These are phyloP conservation scores for Pleurostoma richardsiae DNA, from an alignment of 2,329 filamentous ascomycete genomes.

Conservation along the genomic window DNA sequence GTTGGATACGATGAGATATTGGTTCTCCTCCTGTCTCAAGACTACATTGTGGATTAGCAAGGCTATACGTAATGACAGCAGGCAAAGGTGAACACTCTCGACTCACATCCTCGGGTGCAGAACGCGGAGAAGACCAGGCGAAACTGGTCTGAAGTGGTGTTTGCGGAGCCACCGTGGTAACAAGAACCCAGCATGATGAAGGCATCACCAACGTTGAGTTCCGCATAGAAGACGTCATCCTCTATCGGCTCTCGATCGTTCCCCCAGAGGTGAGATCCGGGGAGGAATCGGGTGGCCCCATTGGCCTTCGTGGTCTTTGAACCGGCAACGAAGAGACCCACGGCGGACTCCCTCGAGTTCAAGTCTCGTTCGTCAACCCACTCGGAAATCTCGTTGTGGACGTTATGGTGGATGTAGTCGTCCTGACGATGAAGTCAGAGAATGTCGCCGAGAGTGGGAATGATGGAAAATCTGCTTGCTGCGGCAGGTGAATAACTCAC, in stretches of 20 bases:
- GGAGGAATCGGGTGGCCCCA: constrained; percentile 27
- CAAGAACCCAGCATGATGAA: constrained; percentile 30
- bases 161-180: constrained; percentile 28
- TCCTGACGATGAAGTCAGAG: too few relatives aligned
- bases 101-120: constrained; percentile 23
- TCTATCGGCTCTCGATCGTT: constrained; percentile 14
- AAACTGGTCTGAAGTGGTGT: constrained; percentile 18
- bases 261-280: constrained; percentile 31
- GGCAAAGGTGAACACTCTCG: too few relatives aligned
- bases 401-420: too few relatives aligned
- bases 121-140: constrained; percentile 32
- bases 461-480: too few relatives aligned
- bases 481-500: too few relatives aligned
- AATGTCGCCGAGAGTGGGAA: too few relatives aligned
- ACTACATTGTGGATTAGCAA: too few relatives aligned
- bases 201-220: constrained; percentile 27
- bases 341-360: too few relatives aligned
- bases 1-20: constrained; percentile 24
- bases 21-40: constrained; percentile 19
- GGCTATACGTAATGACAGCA: neutral
- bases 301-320: constrained; percentile 27
- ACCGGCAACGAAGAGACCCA: constrained; percentile 27
- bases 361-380: too few relatives aligned
- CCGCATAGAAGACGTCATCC: constrained; percentile 13
- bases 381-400: too few relatives aligned